Percentiles rank a stretch among this genome's conserved stretches.
Conservation (phyloP, 352 stramenopile genomes). For the Phytophthora tentaculata region DNA sequence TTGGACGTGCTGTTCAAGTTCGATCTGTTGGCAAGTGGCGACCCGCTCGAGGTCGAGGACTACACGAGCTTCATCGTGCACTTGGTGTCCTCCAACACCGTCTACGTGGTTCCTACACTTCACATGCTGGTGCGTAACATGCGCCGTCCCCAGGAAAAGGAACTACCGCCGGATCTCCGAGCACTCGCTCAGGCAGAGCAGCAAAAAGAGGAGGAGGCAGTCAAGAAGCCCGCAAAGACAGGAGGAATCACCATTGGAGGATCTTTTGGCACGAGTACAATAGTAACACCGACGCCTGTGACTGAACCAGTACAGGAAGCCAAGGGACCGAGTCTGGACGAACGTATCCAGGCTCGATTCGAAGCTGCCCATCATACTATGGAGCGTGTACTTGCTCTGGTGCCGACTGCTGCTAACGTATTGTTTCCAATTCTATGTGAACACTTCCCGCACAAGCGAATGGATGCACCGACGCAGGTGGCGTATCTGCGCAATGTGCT, state of each 20-base stretch:
- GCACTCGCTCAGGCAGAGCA: conserved; percentile 12
- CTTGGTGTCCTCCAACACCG: conserved; percentile 83
- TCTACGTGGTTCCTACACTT: conserved; percentile 81
- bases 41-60: conserved; percentile 63
- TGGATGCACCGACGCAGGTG: conserved; percentile 70
- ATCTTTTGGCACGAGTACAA: conserved; percentile 42
- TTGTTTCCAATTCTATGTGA: conserved; percentile 81
- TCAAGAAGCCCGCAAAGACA: conserved; percentile 12
- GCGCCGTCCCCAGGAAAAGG: conserved; percentile 52
- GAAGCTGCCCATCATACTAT: conserved; percentile 67
- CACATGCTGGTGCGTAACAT: conserved; percentile 87
- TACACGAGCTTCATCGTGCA: conserved; percentile 80
- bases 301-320: conserved; percentile 16
- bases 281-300: conserved; percentile 6
- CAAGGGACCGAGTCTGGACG: conserved; percentile 44
- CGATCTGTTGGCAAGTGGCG: conserved; percentile 55
- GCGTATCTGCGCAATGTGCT: conserved; percentile 79
- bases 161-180: conserved; percentile 48
- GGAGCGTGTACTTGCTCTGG: conserved; percentile 69
- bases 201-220: conserved; percentile 4
- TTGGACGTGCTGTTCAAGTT: conserved; percentile 88
- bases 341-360: conserved; percentile 62
- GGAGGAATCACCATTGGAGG: conserved; percentile 49
- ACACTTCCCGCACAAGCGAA: conserved; percentile 84
- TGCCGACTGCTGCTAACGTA: conserved; percentile 78